Conservation (phyloP, 345 rosid genomes). For the Cardiospermum halicacabum region DNA sequence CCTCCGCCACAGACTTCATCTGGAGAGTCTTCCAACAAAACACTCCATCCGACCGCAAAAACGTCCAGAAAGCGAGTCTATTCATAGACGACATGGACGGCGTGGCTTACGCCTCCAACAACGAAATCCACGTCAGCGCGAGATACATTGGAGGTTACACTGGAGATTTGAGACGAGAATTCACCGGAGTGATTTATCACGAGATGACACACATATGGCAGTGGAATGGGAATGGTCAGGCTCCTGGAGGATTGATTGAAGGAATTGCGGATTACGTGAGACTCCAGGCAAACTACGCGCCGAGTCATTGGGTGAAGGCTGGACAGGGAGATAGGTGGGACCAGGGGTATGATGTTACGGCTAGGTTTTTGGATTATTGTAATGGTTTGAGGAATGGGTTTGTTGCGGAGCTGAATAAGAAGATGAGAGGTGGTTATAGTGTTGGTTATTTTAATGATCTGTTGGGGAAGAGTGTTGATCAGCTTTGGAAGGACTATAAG, state of each 20-base stretch:
- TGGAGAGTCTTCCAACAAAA: slow-evolving; percentile 23
- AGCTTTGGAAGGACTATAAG: slow-evolving; percentile 33
- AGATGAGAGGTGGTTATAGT: slow-evolving; percentile 16
- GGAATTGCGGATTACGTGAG: slow-evolving; percentile 27
- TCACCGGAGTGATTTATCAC: slow-evolving; percentile 19
- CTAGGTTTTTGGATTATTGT: slow-evolving; percentile 22
- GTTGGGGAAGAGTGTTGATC: slow-evolving; percentile 24
- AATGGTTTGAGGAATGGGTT: slow-evolving; percentile 26
- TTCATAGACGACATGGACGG: slow-evolving; percentile 25
- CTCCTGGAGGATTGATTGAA: slow-evolving; percentile 15
- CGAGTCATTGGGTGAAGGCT: slow-evolving; percentile 18
- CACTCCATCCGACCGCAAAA: slow-evolving; percentile 9
- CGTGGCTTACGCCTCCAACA: slow-evolving; percentile 16
- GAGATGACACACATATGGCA: slow-evolving; percentile 28
- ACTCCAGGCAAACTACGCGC: slow-evolving; percentile 18
- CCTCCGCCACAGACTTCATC: slow-evolving; percentile 20
- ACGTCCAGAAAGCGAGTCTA: slow-evolving; percentile 15
- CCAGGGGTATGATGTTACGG: slow-evolving; percentile 20
- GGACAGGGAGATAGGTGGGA: slow-evolving; percentile 23
- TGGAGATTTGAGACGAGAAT: slow-evolving; percentile 14
- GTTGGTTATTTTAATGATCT: slow-evolving; percentile 18
- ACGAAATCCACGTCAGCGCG: slow-evolving; percentile 21
- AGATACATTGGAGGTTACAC: slow-evolving; percentile 17
- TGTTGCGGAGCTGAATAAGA: slow-evolving; percentile 28
- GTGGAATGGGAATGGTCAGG: slow-evolving; percentile 9